Evolutionary conservation across 345 rosid species (phyloP), one percentile per base, ranked within the genome.

Genomic region (Eutrema heterophyllum): DNA sequence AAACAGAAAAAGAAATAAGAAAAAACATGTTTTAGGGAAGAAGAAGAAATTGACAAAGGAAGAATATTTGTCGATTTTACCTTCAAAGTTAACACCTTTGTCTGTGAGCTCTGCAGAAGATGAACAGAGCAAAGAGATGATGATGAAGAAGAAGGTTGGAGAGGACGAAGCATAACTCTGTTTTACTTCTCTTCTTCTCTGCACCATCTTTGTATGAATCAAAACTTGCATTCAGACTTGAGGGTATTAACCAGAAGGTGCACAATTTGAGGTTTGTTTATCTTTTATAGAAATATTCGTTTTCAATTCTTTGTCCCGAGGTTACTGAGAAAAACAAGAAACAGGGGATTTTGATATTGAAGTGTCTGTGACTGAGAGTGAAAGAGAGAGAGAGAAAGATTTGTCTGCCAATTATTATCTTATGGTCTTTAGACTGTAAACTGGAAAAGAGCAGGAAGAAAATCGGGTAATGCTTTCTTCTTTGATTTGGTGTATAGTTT

Each of bases 51-150:
- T 2, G n/a, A 38, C 9, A 65, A 11, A 55, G 11, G 41, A 13
- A 24, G 39, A 27, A 70, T 11, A 16, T 12, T 48, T 36, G 59
- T 39, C 9, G 7, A 48, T 33, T 5, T 75, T 87, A 90, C 98
- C 98, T 90, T 93, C 98, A 78, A 16, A 84, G 84, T 93, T 90
- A 58, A 90, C 92, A 66, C 97, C 98, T 81, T 86, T 79, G 14
- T 91, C 78, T 57, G 97, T 86, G 16, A 93, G 89, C 79, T 86
- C 73, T 43, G 91, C 98, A 74, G 51, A 67, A 21, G 85, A 68
- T 80, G 83, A 81, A 79, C 82, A 64, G 44, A 64, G 39, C 15
- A 70, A 49, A 32, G 16, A 15, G 5, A 70, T 11, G 32, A 46
- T 2, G 4, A 40, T 1, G 40, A 83, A 64, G 80, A 81, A 81